Percentiles rank a stretch among this genome's conserved stretches.
Evolutionary conservation across 495 filamentous ascomycete species (phyloP).

Genomic region (Neurospora terricola): DNA sequence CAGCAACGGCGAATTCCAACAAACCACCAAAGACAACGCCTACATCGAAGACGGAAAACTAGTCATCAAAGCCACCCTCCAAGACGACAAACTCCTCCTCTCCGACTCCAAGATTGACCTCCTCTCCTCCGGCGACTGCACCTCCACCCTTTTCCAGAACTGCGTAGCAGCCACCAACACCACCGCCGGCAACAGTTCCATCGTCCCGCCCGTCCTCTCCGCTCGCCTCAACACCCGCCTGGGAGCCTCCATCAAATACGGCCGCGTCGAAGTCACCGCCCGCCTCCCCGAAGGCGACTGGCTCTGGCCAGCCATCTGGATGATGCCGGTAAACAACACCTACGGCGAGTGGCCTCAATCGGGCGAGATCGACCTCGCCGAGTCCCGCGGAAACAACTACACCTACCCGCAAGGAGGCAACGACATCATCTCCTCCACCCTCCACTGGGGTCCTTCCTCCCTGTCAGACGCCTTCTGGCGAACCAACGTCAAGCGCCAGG

Average conservation of each 20-base stretch:
- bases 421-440: constrained; percentile 68
- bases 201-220: constrained; percentile 71
- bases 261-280: constrained; percentile 70
- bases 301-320: constrained; percentile 90
- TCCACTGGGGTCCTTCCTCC: constrained; percentile 68
- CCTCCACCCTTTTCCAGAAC: constrained; percentile 40
- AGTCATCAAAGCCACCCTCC: constrained; percentile 66
- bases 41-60: constrained; percentile 60
- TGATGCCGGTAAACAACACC: constrained; percentile 63
- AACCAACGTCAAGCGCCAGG: constrained; percentile 62
- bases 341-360: constrained; percentile 73
- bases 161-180: constrained; percentile 54
- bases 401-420: constrained; percentile 66
- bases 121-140: constrained; percentile 52
- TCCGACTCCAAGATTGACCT: constrained; percentile 57
- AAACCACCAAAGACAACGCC: constrained; percentile 70
- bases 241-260: constrained; percentile 65
- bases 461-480: constrained; percentile 62
- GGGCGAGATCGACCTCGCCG: constrained; percentile 80
- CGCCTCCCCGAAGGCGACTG: constrained; percentile 69
- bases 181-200: constrained; percentile 59
- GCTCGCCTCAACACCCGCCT: constrained; percentile 65
- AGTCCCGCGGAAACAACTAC: constrained; percentile 72
- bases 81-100: constrained; percentile 52
- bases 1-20: constrained; percentile 69